These are phyloP conservation scores for Stentor roeselii DNA, from an alignment of 73 alveolate species.

Conservation along the genomic window DNA sequence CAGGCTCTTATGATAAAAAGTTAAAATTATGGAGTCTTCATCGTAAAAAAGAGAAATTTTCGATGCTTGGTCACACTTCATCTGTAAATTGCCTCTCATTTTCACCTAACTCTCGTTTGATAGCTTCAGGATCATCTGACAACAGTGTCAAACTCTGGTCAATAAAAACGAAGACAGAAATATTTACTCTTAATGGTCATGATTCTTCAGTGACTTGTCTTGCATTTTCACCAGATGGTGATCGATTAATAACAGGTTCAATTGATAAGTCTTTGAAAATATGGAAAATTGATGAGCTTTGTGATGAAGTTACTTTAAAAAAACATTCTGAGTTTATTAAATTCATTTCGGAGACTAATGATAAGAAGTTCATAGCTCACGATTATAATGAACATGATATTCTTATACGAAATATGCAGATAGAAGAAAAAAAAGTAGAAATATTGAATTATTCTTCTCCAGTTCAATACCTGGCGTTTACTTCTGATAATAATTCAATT, in stretches of 20 bases:
- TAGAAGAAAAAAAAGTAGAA: too few relatives aligned
- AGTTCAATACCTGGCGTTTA: too few relatives aligned
- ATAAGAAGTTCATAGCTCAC: too few relatives aligned
- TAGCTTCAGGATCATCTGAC: not conserved
- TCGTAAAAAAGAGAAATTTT: not conserved
- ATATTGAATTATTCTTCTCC: too few relatives aligned
- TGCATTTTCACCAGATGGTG: not conserved
- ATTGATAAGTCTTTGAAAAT: not conserved
- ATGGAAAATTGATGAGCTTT: not conserved
- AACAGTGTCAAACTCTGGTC: not conserved
- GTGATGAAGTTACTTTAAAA: not conserved
- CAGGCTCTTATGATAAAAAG: not conserved
- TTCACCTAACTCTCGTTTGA: not conserved
- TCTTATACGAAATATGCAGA: too few relatives aligned
- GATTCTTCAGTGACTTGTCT: not conserved
- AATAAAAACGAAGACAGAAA: not conserved
- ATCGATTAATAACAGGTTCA: not conserved
- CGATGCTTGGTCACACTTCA: not conserved
- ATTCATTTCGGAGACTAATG: too few relatives aligned
- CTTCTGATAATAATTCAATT: too few relatives aligned
- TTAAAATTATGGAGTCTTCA: not conserved
- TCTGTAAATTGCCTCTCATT: not conserved
- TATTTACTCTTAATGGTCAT: not conserved
- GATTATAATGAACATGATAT: too few relatives aligned
- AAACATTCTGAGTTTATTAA: too few relatives aligned